Conservation (phyloP, 2,329 filamentous ascomycete genomes). For the Ceratocystis ficicola region DNA sequence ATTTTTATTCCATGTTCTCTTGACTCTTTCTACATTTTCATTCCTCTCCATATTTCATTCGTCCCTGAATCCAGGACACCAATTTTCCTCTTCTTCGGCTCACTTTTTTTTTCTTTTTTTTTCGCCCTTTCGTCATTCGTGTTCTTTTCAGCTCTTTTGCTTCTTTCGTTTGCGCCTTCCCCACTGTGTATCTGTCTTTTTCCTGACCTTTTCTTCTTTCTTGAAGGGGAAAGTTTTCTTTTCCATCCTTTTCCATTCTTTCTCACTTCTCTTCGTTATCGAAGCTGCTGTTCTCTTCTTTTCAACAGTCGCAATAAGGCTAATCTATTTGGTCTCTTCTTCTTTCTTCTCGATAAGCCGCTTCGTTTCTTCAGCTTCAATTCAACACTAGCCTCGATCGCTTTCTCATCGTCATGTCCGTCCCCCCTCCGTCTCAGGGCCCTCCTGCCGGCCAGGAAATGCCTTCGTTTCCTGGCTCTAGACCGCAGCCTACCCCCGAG, state of each 20-base stretch:
- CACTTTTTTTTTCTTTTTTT: neutral
- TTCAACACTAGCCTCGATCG: neutral
- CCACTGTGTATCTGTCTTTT: constrained; percentile 9
- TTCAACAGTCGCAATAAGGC: neutral
- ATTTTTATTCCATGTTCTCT: neutral
- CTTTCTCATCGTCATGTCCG: neutral
- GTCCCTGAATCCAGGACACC: neutral
- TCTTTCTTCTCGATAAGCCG: neutral
- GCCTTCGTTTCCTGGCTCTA: constrained; percentile 26
- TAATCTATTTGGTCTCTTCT: neutral
- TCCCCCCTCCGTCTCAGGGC: neutral
- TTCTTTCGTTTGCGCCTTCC: neutral
- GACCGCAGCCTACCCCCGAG: constrained; percentile 57
- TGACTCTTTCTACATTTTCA: neutral
- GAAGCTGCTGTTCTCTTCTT: constrained; percentile 3
- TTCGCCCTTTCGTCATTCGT: neutral
- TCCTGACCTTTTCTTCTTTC: neutral
- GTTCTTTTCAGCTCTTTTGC: neutral
- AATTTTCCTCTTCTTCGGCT: constrained; percentile 9
- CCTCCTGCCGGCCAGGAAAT: constrained; percentile 8
- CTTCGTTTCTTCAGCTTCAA: neutral
- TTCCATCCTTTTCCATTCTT: constrained; percentile 3
- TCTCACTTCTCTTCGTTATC: neutral
- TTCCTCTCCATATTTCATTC: neutral
- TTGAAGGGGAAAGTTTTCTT: neutral